Percentiles rank a stretch among this genome's conserved stretches.
Conservation (phyloP, 805 yeast species). For the Yamadazyma laniorum region DNA sequence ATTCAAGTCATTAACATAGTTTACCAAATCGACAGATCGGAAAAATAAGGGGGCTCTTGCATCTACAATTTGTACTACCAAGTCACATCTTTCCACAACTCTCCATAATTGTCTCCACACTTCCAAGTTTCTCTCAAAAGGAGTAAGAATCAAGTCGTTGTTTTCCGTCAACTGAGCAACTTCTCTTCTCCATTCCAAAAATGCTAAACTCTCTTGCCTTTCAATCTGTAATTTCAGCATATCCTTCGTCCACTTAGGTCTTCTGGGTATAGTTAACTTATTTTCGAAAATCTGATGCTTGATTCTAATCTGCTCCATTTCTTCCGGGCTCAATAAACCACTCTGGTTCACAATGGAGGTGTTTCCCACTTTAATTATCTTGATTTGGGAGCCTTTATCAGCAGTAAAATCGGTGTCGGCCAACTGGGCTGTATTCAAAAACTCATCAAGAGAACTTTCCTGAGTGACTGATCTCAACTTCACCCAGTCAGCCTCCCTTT, state of each 20-base stretch:
- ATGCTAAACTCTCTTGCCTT: constrained; percentile 83
- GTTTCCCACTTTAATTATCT: constrained; percentile 73
- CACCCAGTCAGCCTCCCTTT: constrained; percentile 84
- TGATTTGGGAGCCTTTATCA: constrained; percentile 77
- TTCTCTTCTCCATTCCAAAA: constrained; percentile 90
- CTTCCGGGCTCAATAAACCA: constrained; percentile 61
- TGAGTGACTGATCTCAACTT: constrained; percentile 92
- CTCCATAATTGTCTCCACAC: constrained; percentile 99
- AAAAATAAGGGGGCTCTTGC: constrained; percentile 91
- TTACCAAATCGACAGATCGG: constrained; percentile 84
- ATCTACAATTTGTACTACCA: constrained; percentile 95
- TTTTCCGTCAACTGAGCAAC: constrained; percentile 82
- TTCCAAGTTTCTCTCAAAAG: constrained; percentile 94
- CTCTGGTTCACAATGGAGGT: constrained; percentile 38
- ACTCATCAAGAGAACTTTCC: constrained; percentile 90
- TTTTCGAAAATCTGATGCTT: constrained; percentile 66
- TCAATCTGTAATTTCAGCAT: constrained; percentile 79
- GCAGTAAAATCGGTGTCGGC: constrained; percentile 97
- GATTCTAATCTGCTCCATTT: constrained; percentile 56
- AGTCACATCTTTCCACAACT: constrained; percentile 91
- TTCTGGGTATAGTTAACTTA: constrained; percentile 82
- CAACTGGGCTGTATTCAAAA: constrained; percentile 89
- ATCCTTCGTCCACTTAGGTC: constrained; percentile 79
- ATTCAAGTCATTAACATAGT: constrained; percentile 69
- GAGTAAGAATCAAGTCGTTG: constrained; percentile 84